A percentile compares a stretch with the other conserved stretches of the same genome.
Conservation (phyloP, 2,329 filamentous ascomycete species). For the Xylariomycetidae sp. region DNA sequence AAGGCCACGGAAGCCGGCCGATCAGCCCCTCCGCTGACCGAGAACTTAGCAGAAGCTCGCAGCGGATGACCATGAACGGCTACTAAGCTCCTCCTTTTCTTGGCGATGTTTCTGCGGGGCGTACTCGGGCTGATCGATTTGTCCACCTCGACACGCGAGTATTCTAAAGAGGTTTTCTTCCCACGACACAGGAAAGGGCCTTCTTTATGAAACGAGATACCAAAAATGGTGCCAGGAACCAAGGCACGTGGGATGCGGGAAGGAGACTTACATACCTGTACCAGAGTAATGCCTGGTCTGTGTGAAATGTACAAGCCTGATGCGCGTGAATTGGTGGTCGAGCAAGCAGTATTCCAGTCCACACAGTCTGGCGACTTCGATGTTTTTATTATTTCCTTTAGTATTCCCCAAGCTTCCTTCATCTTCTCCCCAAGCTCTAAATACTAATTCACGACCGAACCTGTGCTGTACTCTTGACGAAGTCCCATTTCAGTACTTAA, state of each 20-base stretch:
- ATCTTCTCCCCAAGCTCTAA: conserved; percentile 26
- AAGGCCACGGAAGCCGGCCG: conserved; percentile 75
- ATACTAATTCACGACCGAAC: conserved; percentile 33
- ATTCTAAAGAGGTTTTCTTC: no score
- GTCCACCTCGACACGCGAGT: conserved; percentile 9
- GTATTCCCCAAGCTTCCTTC: conserved; percentile 34
- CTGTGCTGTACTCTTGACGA: conserved; percentile 21
- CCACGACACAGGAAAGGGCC: no score
- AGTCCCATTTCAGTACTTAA: conserved; percentile 36
- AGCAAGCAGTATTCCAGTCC: conserved; percentile 31
- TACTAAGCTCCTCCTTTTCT: conserved; percentile 56
- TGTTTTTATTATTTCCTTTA: conserved; percentile 40
- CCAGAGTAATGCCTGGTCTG: no score
- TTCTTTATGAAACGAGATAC: conserved; percentile 16
- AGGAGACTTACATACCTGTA: no score
- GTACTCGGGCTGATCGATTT: conserved; percentile 13
- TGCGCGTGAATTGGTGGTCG: conserved; percentile 27
- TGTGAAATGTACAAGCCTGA: conserved; percentile 11
- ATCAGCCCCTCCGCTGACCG: conserved; percentile 94
- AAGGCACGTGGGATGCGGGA: no score
- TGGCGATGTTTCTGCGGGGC: conserved; percentile 18
- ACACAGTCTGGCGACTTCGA: conserved; percentile 27
- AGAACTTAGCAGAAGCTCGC: conserved; percentile 93
- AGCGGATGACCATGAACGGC: conserved; percentile 98
- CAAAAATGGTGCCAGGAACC: conserved; percentile 15